Conservation (phyloP, 139 green algal genomes). For the Penium margaritaceum region DNA sequence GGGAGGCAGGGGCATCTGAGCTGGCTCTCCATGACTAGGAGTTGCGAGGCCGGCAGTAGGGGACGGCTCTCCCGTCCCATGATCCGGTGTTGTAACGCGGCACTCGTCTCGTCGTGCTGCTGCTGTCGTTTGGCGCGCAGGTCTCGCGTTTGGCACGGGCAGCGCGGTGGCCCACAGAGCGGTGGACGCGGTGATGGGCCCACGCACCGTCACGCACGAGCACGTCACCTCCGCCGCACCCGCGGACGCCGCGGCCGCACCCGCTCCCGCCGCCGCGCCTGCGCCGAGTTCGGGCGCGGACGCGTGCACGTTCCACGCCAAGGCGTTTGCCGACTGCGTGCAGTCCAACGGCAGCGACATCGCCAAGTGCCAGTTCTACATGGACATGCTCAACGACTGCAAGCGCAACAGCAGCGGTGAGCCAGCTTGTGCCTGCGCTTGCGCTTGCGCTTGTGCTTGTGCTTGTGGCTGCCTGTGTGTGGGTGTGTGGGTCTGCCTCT, state of each 20-base stretch:
- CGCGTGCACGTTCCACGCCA: conserved; percentile 35
- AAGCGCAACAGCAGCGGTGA: too few species aligned
- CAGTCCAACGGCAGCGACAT: conserved; percentile 35
- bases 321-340: conserved; percentile 48
- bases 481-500: too few species aligned
- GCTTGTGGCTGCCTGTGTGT: too few species aligned
- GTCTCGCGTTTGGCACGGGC: conserved; percentile 49
- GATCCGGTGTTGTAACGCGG: too few species aligned
- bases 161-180: conserved; percentile 45
- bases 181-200: conserved; percentile 47
- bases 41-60: too few species aligned
- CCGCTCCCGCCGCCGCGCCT: conserved; percentile 2
- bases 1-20: too few species aligned
- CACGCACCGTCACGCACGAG: conserved; percentile 35
- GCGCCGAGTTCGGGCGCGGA: conserved; percentile 9
- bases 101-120: too few species aligned
- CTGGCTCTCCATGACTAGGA: too few species aligned
- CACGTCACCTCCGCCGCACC: conserved; percentile 5
- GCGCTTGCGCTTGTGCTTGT: too few species aligned
- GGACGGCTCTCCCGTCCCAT: too few species aligned
- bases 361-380: conserved; percentile 48
- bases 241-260: background rate
- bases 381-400: conserved; percentile 48
- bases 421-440: too few species aligned
- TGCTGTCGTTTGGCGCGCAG: too few species aligned